A percentile compares a stretch with the other conserved stretches of the same genome.
Evolutionary conservation across 129 eudicot genomes (phyloP).

Genomic region (Sambucus nigra): DNA sequence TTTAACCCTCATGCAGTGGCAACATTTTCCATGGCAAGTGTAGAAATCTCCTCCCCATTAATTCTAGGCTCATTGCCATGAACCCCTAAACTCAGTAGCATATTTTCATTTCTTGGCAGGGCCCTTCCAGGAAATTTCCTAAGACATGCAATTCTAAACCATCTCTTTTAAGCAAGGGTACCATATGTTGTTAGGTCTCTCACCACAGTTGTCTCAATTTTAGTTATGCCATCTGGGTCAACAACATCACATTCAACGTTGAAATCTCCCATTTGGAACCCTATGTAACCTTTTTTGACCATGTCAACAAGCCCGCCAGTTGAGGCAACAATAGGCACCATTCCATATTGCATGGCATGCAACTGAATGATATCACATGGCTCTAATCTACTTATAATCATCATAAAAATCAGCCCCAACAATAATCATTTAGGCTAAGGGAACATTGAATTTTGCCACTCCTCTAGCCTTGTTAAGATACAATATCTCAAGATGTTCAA

Average conservation of each 20-base stretch:
- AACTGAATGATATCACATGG: slow-evolving; percentile 62
- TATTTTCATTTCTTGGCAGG: slow-evolving; percentile 36
- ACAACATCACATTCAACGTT: slow-evolving; percentile 33
- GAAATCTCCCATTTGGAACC: slow-evolving; percentile 49
- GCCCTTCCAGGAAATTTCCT: slow-evolving; percentile 49
- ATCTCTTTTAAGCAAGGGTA: slow-evolving; percentile 26
- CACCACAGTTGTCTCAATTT: slow-evolving; percentile 21
- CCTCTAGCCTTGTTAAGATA: slow-evolving; percentile 56
- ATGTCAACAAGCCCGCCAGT: slow-evolving; percentile 56
- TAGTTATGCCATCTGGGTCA: slow-evolving; percentile 30
- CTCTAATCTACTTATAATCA: slow-evolving; percentile 53
- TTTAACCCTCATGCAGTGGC: slow-evolving; percentile 33
- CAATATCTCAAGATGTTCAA: slow-evolving; percentile 41
- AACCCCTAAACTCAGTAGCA: slow-evolving; percentile 34
- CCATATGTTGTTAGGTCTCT: slow-evolving; percentile 37
- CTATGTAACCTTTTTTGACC: slow-evolving; percentile 40
- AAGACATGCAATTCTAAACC: slow-evolving; percentile 41
- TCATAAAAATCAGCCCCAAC: slow-evolving; percentile 56
- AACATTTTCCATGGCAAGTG: slow-evolving; percentile 43
- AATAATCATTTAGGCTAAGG: slow-evolving; percentile 47
- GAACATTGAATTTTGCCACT: slow-evolving; percentile 43
- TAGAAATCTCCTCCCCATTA: slow-evolving; percentile 42
- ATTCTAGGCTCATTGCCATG: slow-evolving; percentile 30
- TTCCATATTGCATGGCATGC: slow-evolving; percentile 62
- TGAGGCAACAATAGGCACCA: slow-evolving; percentile 44